These are phyloP conservation scores for Excoecaria cochinchinensis DNA, from an alignment of 345 rosid genomes.

Conservation along the genomic window DNA sequence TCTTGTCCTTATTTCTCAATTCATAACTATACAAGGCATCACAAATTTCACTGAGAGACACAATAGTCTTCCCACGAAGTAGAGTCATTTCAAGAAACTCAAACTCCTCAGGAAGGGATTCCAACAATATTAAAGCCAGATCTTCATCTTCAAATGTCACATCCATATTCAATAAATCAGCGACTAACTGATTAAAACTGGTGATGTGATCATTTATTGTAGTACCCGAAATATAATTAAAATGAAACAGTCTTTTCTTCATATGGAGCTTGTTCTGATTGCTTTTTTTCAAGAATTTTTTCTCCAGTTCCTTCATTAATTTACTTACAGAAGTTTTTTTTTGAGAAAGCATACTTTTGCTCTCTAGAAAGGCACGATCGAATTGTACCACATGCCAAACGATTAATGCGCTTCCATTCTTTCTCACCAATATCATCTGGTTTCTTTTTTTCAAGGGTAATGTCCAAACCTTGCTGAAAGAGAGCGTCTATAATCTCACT, in stretches of 20 bases:
- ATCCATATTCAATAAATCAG: no score
- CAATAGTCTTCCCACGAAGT: neutral
- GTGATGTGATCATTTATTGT: no score
- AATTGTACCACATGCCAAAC: neutral
- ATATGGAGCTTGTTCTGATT: neutral
- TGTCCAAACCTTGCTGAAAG: neutral
- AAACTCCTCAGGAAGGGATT: neutral
- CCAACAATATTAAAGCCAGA: no score
- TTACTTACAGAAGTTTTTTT: neutral
- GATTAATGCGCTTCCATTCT: neutral
- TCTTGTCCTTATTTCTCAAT: neutral
- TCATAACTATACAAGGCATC: neutral
- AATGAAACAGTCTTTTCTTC: neutral
- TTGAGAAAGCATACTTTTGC: neutral
- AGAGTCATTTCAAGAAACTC: neutral
- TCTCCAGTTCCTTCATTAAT: neutral
- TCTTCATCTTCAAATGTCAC: neutral
- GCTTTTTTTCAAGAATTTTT: neutral
- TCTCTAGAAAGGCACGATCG: neutral
- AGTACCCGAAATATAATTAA: no score
- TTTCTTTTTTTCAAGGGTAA: neutral
- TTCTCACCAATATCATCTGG: neutral
- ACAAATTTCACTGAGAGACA: neutral
- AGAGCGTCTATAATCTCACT: no score
- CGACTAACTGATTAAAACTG: no score